Base-by-base conservation (phyloP, 2,329 filamentous ascomycete genomes). In the Cryoendolithus antarcticus region DNA sequence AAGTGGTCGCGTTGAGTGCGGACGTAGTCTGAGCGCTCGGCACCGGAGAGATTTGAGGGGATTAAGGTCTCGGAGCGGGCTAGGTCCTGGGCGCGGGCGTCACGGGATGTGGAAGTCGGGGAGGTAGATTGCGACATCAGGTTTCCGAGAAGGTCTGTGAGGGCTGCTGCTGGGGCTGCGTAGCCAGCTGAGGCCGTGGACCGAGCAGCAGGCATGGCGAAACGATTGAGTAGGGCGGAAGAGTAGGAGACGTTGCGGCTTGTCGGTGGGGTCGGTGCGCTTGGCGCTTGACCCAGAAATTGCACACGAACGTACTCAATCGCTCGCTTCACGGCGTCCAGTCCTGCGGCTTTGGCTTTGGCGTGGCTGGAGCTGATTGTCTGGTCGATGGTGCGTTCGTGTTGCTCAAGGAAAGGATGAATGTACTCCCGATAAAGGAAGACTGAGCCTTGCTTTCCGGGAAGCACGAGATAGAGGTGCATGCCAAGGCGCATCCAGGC, bases 401-500 rank as follows among this genome's bases (percentile, higher is more conserved):
- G 89, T 44, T 86, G 74, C 53, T 77, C 71, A 36, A 98, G 77
- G 66, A 89, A 94, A 0, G 89, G 89, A 61, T 93, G 81, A 44
- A 96, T 70, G 60, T 91, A 78, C 45, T 77, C 72, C 55, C 86
- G 77, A 68, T 96, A 98, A 47, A 96, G 69, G 53, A 82, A 66
- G 44, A 82, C 82, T 41, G 88, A 86, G 59, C 91, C 91, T 59
- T 95, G 89, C n/a, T 86, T 91, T 62, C 93, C 89, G 0, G 89
- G 91, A n/a, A 94, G 77, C 55, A 96, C 86, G 45, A 98, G 83
- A 66, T 95, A 98, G 49, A 91, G 77, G 57, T 95, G 77, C 63
- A 91, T 81, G 56, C 80, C 68, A 39, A 95, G 75, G 48, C 91
- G 86, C 54, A 94, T 70, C 74, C 88, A 95, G 51, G 84, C 75